A percentile compares a stretch with the other conserved stretches of the same genome.
Conservation (phyloP, 202 grass and related monocot species). For the Carex sylvatica region DNA sequence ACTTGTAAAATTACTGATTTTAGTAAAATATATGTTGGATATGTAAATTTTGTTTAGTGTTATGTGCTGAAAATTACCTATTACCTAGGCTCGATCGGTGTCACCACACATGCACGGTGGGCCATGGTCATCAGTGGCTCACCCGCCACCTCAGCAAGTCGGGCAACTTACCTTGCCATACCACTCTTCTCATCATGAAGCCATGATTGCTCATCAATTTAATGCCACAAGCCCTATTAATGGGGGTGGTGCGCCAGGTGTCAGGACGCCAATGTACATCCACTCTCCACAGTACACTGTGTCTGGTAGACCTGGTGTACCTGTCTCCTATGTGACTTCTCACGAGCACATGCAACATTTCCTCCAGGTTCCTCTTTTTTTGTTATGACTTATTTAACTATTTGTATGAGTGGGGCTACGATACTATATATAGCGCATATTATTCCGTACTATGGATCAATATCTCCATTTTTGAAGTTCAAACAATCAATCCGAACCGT, state of each 20-base stretch:
- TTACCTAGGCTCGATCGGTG: slow-evolving; percentile 35
- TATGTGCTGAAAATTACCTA: background rate
- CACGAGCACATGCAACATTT: slow-evolving; percentile 62
- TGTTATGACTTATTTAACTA: background rate
- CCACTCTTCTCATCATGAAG: slow-evolving; percentile 45
- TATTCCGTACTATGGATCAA: too few relatives aligned
- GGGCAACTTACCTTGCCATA: slow-evolving; percentile 42
- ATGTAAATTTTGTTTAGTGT: background rate
- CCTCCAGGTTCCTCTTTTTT: slow-evolving; percentile 46
- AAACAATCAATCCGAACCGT: too few relatives aligned
- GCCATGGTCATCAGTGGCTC: slow-evolving; percentile 18
- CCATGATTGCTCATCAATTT: slow-evolving; percentile 55
- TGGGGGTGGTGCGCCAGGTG: slow-evolving; percentile 37
- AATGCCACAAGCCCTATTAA: slow-evolving; percentile 29
- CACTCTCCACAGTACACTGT: slow-evolving; percentile 70
- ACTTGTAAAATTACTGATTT: background rate
- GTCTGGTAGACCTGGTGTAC: slow-evolving; percentile 48
- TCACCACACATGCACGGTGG: slow-evolving; percentile 53
- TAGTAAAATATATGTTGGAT: background rate
- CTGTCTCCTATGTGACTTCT: slow-evolving; percentile 54
- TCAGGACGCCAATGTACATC: slow-evolving; percentile 64
- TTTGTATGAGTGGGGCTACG: background rate
- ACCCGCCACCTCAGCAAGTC: slow-evolving; percentile 11
- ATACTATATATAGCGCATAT: too few relatives aligned
- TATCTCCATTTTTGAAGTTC: too few relatives aligned